Base-by-base conservation (phyloP, 202 grass and related monocot species). In the Panicum hallii region DNA sequence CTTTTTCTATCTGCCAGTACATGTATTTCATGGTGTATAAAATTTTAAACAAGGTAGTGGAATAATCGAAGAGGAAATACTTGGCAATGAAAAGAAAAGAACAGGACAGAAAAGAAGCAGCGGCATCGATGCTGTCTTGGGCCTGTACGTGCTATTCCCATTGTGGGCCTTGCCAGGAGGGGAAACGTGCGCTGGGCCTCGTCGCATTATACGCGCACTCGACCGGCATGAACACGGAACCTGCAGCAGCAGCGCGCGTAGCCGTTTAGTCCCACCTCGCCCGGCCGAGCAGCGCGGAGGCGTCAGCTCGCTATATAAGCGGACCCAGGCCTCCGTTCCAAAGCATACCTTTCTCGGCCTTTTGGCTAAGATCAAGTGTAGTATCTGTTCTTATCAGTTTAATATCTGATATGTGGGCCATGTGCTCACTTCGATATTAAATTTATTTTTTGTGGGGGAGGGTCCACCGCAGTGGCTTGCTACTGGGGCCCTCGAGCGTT, bases 361-460 rank as follows among this genome's bases (percentile, higher is more conserved):
- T 95, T 93, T 89, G 88, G 86, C 90, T 95, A 93, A 93, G 88
- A 92, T 92, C 80, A 89, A 95, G 76, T 87, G 71, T 87, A 34
- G 80, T 85, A 85, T 90, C 40, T 90, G 77, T 38, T 38, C 4
- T 89, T 87, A 80, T 87, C 70, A 77, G 79, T 86, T 92, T 86
- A 83, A 91, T 86, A 83, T 88, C 26, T 85, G 45, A 47, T 47
- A 47, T 12, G 47, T 49, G 47, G 12, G 12, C 3, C 12, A 49
- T 49, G 3, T 49, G 17, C 3, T 0, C 12, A 87, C 20, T 26
- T 49, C 0, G 72, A 80, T 89, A 84, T 84, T 89, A 87, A 87
- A 80, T 80, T 85, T 36, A 89, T 70, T 85, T 89, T 76, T 89
- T 78, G 9, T 79, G n/a, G 58, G 48, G 75, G 46, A 81, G 48